Evolutionary conservation across 371 early-diverging fungal genomes (phyloP), one percentile per base, ranked within the genome.

Genomic region (Entomophthora muscae): DNA sequence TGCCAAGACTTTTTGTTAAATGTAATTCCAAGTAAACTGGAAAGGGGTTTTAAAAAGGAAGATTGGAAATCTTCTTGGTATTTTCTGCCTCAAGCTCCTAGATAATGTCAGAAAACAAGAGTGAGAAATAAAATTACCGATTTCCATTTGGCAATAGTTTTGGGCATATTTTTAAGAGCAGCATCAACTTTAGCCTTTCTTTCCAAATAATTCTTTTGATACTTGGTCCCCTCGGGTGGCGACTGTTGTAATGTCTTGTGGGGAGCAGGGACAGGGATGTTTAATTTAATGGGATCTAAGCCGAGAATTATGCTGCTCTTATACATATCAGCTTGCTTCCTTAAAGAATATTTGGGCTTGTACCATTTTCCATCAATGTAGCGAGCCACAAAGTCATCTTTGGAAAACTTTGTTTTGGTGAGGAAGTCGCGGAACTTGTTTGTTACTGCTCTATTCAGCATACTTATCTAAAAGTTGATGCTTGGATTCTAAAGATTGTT

Each of bases 161-260:
- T 63, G 22, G 71, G 71, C 78, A 78, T 76, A 2, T 76, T 69
- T 22, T 70, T 66, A 28, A 78, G 23, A 24, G 73, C 69, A 57
- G 66, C 72, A 28, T 72, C 65, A 52, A 74, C 64, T 51, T 72
- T 71, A 23, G 57, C 66, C 55, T 66, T 42, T 26, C 71, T 78
- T 30, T 64, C 68, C 0, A 67, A 67, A 51, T 74, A 74, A 59
- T 64, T 61, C 24, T 79, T 62, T 64, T 77, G 78, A 57, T 69
- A 66, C 63, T 75, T 74, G 53, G 71, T 72, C n/a, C 76, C 76
- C 71, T 78, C 77, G n/a, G 73, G 73, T n/a, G n/a, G n/a, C 28
- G 73, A 68, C 59, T 73, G 61, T 57, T 69, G 70, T 60, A 71
- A 59, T 21, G 61, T 52, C 29, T 64, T 64, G 3, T 5, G 17